Evolutionary conservation across 148 eudicot genomes (phyloP).

Genomic region (Beta vulgaris): DNA sequence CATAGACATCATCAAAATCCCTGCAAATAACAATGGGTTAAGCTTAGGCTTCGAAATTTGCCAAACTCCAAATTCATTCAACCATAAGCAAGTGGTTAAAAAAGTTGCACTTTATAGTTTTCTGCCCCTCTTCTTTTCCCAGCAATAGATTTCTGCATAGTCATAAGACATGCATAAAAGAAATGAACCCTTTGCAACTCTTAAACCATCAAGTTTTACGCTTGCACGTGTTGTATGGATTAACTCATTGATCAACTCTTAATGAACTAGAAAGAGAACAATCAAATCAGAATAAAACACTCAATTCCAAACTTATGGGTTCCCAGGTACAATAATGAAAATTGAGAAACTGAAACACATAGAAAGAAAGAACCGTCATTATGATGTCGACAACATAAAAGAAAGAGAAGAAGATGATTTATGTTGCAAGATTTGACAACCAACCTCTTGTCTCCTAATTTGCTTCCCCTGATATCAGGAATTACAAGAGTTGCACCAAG

Average conservation of each 20-base stretch:
- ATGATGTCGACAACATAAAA: background rate
- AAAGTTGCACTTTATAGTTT: background rate
- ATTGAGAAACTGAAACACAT: background rate
- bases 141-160: background rate
- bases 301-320: background rate
- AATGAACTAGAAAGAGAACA: no score
- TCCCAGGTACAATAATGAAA: background rate
- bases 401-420: background rate
- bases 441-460: constrained; percentile 80
- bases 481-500: constrained; percentile 91
- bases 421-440: constrained; percentile 19
- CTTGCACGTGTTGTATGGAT: no score
- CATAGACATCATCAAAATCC: constrained; percentile 78
- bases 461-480: constrained; percentile 92
- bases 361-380: background rate
- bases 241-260: no score
- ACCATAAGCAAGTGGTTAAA: background rate
- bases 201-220: no score
- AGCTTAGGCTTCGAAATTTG: no score
- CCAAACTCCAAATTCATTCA: background rate
- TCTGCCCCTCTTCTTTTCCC: background rate
- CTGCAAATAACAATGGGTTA: constrained; percentile 40
- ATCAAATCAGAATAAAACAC: background rate
- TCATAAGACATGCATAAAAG: no score
- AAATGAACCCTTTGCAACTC: no score